These are phyloP conservation scores for Penicillium cosmopolitanum DNA, from an alignment of 495 filamentous ascomycete species.

Conservation along the genomic window DNA sequence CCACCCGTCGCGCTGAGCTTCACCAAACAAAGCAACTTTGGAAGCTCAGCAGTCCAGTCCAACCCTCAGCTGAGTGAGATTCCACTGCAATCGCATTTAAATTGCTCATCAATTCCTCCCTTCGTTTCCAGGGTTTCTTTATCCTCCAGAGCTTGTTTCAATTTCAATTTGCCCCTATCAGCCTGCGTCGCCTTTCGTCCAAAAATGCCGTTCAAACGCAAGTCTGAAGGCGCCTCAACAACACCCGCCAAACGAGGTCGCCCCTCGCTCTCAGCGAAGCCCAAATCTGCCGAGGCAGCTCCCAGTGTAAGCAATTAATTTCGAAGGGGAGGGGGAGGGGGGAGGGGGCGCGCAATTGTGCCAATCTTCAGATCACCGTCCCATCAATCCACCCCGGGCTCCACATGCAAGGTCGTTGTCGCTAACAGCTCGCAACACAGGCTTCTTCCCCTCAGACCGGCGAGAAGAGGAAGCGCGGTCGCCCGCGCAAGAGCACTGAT, in stretches of 20 bases:
- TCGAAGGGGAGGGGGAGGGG: neutral
- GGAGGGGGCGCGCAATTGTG: neutral
- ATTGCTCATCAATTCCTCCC: neutral
- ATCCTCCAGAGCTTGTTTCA: neutral
- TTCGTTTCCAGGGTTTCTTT: neutral
- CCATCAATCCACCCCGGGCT: constrained; percentile 13
- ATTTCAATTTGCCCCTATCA: neutral
- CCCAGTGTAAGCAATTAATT: neutral
- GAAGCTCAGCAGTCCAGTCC: too few relatives aligned
- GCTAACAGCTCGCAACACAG: constrained; percentile 11
- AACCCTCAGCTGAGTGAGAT: too few relatives aligned
- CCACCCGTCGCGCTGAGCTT: too few relatives aligned
- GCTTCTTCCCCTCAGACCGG: constrained; percentile 30
- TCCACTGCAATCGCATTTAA: neutral
- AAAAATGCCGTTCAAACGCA: constrained; percentile 35
- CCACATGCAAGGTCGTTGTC: constrained; percentile 1
- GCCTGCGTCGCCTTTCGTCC: neutral
- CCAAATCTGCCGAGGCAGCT: neutral
- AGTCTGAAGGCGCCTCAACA: constrained; percentile 26
- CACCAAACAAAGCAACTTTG: too few relatives aligned
- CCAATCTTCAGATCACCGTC: constrained; percentile 12
- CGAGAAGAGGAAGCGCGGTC: constrained; percentile 45
- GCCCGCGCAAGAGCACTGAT: constrained; percentile 42
- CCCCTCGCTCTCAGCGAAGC: neutral
- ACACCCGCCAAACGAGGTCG: constrained; percentile 27